These are phyloP conservation scores for Dictyostelium brefeldianum DNA, from an alignment of 78 protist genomes.

Conservation along the genomic window DNA sequence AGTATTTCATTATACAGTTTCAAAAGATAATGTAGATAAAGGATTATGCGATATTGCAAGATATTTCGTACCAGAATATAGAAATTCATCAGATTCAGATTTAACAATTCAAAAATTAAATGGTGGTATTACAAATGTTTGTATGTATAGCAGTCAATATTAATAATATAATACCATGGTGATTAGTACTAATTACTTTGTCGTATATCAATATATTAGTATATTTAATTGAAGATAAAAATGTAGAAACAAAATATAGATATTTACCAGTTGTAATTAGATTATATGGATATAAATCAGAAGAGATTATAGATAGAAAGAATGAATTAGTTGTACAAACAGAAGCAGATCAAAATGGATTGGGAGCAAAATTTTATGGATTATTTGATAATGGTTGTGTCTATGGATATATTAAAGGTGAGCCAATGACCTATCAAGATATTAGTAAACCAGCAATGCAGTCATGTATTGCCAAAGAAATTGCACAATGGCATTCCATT, in stretches of 20 bases:
- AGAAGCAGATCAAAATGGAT: conserved; percentile 73
- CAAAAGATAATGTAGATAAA: conserved; percentile 58
- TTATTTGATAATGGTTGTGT: conserved; percentile 83
- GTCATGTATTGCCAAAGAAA: conserved; percentile 34
- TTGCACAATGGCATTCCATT: conserved; percentile 69
- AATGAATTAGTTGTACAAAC: conserved; percentile 78
- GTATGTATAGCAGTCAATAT: conserved; percentile 28
- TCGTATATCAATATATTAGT: background rate
- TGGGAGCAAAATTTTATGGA: conserved; percentile 86
- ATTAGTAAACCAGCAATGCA: conserved; percentile 36
- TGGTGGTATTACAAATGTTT: conserved; percentile 83
- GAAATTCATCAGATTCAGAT: conserved; percentile 56
- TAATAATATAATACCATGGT: background rate
- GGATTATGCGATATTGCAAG: conserved; percentile 70
- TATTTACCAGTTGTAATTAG: conserved; percentile 80
- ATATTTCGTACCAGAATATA: conserved; percentile 75
- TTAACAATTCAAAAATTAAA: conserved; percentile 55
- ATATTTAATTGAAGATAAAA: conserved; percentile 71
- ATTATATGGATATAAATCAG: conserved; percentile 82
- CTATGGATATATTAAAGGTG: conserved; percentile 79
- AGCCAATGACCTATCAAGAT: conserved; percentile 46
- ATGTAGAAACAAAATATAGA: conserved; percentile 58
- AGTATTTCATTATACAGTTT: conserved; percentile 69
- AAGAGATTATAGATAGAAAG: conserved; percentile 81
- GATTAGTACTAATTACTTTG: background rate